A percentile compares a stretch with the other conserved stretches of the same genome.
These are phyloP conservation scores for Fusarium keratoplasticum DNA, from an alignment of 2,329 filamentous ascomycete genomes.

Conservation along the genomic window DNA sequence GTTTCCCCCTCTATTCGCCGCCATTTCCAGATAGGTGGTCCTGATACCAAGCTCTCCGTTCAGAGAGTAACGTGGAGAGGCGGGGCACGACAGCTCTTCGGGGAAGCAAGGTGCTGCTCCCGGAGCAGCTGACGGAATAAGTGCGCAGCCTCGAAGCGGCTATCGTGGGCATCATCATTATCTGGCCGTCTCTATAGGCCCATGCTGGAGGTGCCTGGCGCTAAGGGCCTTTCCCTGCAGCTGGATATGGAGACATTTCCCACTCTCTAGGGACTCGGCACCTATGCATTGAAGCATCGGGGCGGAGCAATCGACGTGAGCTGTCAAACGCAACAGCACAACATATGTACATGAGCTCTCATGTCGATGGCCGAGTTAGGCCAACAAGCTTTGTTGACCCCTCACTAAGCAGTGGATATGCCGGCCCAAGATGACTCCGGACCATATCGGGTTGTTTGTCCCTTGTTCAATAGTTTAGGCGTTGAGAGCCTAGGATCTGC, in stretches of 20 bases:
- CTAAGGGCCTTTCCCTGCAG: constrained; percentile 35
- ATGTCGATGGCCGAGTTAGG: neutral
- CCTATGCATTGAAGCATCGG: constrained; percentile 15
- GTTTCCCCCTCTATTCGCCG: constrained; percentile 8
- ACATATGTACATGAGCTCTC: constrained; percentile 1
- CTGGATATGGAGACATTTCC: constrained; percentile 27
- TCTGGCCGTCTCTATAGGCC: constrained; percentile 25
- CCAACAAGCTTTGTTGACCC: neutral
- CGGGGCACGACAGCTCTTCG: constrained; percentile 35
- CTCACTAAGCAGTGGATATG: constrained; percentile 1
- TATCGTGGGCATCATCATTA: constrained; percentile 23
- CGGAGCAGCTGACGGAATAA: constrained; percentile 37
- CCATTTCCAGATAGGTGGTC: constrained; percentile 5
- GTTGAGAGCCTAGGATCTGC: constrained; percentile 4
- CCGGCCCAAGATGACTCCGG: neutral
- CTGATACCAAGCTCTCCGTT: constrained; percentile 14
- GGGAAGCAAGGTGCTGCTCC: constrained; percentile 41
- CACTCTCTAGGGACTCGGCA: constrained; percentile 5
- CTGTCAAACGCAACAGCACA: neutral
- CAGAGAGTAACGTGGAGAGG: constrained; percentile 28
- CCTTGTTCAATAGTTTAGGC: constrained; percentile 7
- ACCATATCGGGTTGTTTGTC: neutral
- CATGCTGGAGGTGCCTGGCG: constrained; percentile 37
- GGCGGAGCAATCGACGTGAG: constrained; percentile 20
- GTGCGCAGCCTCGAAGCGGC: constrained; percentile 37